Conservation (phyloP, 1,284 basidiomycete genomes). For the Sanghuangporus baumii region DNA sequence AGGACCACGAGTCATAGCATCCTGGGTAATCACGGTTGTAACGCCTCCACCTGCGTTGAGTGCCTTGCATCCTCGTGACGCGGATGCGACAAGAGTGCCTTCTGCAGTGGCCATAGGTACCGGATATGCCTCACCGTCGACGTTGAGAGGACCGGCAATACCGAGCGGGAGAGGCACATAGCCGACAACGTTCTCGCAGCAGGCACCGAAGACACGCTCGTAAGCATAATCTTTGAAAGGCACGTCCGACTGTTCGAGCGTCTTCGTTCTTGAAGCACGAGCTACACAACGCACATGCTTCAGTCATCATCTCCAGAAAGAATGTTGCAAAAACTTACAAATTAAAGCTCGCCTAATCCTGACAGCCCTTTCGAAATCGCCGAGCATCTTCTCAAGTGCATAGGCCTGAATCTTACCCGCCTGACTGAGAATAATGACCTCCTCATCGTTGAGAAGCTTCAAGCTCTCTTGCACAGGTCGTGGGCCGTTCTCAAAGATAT, state of each 20-base stretch:
- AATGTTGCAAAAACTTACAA: conserved; percentile 50
- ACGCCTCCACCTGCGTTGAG: conserved; percentile 96
- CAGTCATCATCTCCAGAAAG: neutral
- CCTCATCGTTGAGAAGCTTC: conserved; percentile 81
- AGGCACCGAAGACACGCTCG: conserved; percentile 90
- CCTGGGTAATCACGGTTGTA: conserved; percentile 87
- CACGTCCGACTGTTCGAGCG: conserved; percentile 79
- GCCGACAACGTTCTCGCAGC: conserved; percentile 98
- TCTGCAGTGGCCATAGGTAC: conserved; percentile 99
- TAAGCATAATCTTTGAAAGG: conserved; percentile 92
- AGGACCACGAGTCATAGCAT: conserved; percentile 98
- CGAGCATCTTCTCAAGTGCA: conserved; percentile 89
- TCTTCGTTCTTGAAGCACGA: conserved; percentile 80
- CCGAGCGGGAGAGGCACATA: conserved; percentile 97
- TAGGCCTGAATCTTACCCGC: conserved; percentile 93
- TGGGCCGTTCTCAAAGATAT: conserved; percentile 83
- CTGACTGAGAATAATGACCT: conserved; percentile 85
- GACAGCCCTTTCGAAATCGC: conserved; percentile 85
- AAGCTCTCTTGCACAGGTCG: conserved; percentile 54
- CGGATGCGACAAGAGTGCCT: conserved; percentile 96
- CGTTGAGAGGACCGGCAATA: conserved; percentile 91
- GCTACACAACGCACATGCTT: conserved; percentile 41
- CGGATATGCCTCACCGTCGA: conserved; percentile 83
- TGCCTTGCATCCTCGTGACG: conserved; percentile 96
- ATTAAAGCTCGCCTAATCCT: conserved; percentile 84